phyloP scores from a whole-genome alignment of 2,329 filamentous ascomycete species.

The Pleurostoma richardsiae region DNA sequence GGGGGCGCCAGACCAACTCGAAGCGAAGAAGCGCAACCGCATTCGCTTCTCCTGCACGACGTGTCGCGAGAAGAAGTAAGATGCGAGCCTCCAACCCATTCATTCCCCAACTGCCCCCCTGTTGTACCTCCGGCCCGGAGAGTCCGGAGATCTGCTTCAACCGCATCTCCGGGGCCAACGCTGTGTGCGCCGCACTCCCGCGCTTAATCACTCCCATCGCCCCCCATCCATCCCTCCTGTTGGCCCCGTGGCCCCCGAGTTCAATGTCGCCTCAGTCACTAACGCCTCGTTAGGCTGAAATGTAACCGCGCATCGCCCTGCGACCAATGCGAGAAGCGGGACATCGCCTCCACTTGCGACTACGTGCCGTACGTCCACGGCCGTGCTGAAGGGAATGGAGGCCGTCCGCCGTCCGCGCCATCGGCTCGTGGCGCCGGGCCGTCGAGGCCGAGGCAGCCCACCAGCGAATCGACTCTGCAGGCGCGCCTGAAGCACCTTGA shows the following conservation, averaged over 20 bases:
- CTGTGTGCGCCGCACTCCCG: neutral
- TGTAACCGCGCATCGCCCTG: slow-evolving; percentile 24
- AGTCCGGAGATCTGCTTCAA: neutral
- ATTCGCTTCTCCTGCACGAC: slow-evolving; percentile 25
- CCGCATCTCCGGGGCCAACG: neutral
- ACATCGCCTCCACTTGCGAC: slow-evolving; percentile 16
- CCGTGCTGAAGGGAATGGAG: neutral
- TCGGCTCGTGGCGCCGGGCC: neutral
- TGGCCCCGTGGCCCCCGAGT: too few relatives aligned
- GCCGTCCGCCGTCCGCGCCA: neutral
- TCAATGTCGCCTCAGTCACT: neutral
- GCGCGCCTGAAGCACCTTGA: slow-evolving; percentile 18
- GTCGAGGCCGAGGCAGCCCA: slow-evolving; percentile 4
- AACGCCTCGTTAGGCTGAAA: slow-evolving; percentile 17
- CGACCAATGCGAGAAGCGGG: slow-evolving; percentile 23
- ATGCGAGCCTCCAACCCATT: neutral
- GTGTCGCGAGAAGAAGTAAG: slow-evolving; percentile 27
- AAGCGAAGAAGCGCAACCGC: slow-evolving; percentile 21
- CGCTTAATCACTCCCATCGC: neutral
- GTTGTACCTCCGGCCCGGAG: neutral
- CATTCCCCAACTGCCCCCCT: too few relatives aligned
- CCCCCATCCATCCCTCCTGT: too few relatives aligned
- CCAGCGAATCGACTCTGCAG: slow-evolving; percentile 10
- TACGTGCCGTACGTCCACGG: slow-evolving; percentile 16
- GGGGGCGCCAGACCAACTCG: neutral